phyloP scores from a whole-genome alignment of 164 flowering plant genomes.

The Taxillus chinensis region DNA sequence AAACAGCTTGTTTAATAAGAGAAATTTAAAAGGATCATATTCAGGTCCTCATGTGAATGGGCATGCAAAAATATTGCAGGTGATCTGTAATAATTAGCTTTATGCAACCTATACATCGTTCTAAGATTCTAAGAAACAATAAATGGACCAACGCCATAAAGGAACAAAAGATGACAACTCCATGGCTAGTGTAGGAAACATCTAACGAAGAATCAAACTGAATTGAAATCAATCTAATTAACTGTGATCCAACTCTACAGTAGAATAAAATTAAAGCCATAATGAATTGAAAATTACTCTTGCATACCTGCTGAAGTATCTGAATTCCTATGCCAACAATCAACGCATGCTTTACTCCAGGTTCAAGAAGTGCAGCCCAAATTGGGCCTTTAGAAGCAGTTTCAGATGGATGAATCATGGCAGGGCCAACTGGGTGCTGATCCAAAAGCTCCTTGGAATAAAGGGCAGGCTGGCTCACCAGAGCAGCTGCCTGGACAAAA shows the following conservation, averaged over 20 bases:
- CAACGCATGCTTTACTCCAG: conserved; percentile 54
- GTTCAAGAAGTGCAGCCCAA: conserved; percentile 40
- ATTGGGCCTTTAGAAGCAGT: conserved; percentile 26
- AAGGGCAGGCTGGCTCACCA: conserved; percentile 50
- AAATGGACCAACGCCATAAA: not conserved
- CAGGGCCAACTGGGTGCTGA: conserved; percentile 43
- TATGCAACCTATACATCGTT: not conserved
- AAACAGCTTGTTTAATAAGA: too few relatives aligned
- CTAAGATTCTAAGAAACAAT: not conserved
- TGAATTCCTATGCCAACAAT: conserved; percentile 51
- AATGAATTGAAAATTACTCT: not conserved
- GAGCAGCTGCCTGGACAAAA: conserved; percentile 42
- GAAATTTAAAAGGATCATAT: too few relatives aligned
- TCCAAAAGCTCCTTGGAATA: conserved; percentile 35
- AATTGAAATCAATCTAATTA: not conserved
- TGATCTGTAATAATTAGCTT: too few relatives aligned
- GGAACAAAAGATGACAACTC: not conserved
- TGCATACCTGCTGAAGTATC: conserved; percentile 49
- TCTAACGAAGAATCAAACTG: too few relatives aligned
- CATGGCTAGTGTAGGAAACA: too few relatives aligned
- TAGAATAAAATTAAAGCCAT: not conserved
- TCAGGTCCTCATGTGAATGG: too few relatives aligned
- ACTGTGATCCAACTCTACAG: not conserved
- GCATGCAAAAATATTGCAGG: too few relatives aligned
- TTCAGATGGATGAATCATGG: conserved; percentile 46